Conservation (phyloP, 164 flowering plant genomes). For the Akebia trifoliata region DNA sequence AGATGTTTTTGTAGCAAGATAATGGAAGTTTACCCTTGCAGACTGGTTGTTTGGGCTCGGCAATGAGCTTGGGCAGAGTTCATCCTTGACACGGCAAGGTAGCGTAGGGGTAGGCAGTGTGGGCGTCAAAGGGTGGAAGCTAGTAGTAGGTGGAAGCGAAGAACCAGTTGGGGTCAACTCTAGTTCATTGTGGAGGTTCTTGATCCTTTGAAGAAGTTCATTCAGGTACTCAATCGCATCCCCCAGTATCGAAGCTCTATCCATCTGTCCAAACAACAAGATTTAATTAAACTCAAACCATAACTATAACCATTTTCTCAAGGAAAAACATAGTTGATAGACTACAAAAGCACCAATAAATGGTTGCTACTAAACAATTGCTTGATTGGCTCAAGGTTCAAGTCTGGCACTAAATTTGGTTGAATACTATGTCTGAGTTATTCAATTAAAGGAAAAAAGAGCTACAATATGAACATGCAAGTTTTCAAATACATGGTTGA, state of each 20-base stretch:
- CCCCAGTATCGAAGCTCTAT: constrained; percentile 64
- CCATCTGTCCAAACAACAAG: constrained; percentile 39
- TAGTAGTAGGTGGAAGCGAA: constrained; percentile 34
- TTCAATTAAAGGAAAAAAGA: background rate
- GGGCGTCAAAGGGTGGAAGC: constrained; percentile 54
- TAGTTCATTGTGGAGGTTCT: constrained; percentile 56
- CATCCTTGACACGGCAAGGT: constrained; percentile 53
- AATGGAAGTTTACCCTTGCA: constrained; percentile 39
- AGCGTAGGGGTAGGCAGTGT: constrained; percentile 46
- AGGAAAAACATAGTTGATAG: background rate
- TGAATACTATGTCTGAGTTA: background rate
- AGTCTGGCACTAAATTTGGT: background rate
- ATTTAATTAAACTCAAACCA: background rate
- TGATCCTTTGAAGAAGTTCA: constrained; percentile 65
- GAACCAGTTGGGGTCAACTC: constrained; percentile 45
- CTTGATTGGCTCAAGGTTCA: background rate
- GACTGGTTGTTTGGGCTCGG: constrained; percentile 58
- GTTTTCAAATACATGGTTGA: background rate
- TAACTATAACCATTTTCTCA: background rate
- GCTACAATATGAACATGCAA: too few relatives aligned
- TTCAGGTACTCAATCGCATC: constrained; percentile 70
- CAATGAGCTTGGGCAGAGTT: constrained; percentile 48
- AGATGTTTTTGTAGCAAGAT: background rate
- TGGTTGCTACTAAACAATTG: background rate
- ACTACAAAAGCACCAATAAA: background rate